Conservation (phyloP, 2,329 filamentous ascomycete species). For the Calonectria pseudoreteaudii region DNA sequence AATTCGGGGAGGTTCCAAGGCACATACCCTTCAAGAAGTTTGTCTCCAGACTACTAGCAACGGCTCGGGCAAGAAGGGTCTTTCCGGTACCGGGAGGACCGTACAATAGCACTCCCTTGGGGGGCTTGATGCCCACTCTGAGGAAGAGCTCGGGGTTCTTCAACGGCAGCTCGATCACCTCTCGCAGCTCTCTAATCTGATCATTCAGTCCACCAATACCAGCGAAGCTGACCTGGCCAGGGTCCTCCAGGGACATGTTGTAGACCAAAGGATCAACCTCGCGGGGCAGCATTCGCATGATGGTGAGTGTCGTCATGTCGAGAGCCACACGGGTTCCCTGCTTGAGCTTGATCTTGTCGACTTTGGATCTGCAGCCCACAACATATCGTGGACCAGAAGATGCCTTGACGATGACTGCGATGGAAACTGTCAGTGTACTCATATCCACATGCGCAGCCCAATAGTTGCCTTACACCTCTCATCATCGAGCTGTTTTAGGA, state of each 20-base stretch:
- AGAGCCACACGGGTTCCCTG: slow-evolving; percentile 97
- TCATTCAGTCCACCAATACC: slow-evolving; percentile 98
- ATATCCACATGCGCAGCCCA: slow-evolving; percentile 12
- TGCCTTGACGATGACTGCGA: slow-evolving; percentile 94
- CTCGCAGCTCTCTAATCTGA: slow-evolving; percentile 95
- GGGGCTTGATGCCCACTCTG: slow-evolving; percentile 97
- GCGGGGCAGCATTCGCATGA: slow-evolving; percentile 99
- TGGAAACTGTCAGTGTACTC: slow-evolving; percentile 34
- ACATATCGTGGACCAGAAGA: slow-evolving; percentile 98
- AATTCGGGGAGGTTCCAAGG: slow-evolving; percentile 28
- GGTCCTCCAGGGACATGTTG: slow-evolving; percentile 99
- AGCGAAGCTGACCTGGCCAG: slow-evolving; percentile 96
- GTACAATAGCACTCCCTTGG: slow-evolving; percentile 96
- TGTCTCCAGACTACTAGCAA: slow-evolving; percentile 95
- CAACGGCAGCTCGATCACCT: slow-evolving; percentile 96
- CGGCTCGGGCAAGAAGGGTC: slow-evolving; percentile 91
- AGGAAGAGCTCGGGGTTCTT: slow-evolving; percentile 99
- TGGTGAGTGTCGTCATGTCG: slow-evolving; percentile 99
- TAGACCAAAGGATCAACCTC: slow-evolving; percentile 99
- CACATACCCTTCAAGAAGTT: slow-evolving; percentile 93
- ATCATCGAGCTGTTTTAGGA: slow-evolving; percentile 98
- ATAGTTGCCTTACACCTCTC: slow-evolving; percentile 82
- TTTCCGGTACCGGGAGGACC: slow-evolving; percentile 97
- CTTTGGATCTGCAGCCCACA: slow-evolving; percentile 97
- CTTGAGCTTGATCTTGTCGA: slow-evolving; percentile 97